Percentiles rank a stretch among this genome's conserved stretches.
These are phyloP conservation scores for Hymenotorrendiella dingleyae DNA, from an alignment of 2,329 filamentous ascomycete genomes.

Conservation along the genomic window DNA sequence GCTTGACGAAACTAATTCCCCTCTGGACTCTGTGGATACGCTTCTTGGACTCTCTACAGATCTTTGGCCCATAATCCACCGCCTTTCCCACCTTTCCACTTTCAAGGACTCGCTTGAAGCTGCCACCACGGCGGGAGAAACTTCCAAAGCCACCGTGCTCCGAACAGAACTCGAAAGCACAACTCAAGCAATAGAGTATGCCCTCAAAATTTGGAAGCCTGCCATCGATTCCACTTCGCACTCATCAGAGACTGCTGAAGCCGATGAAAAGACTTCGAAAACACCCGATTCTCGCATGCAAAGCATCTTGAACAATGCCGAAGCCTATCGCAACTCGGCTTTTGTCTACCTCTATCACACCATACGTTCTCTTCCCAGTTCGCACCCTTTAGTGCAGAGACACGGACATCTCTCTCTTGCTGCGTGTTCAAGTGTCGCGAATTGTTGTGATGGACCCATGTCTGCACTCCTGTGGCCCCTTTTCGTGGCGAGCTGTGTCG, in stretches of 20 bases:
- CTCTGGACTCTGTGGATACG: slow-evolving; percentile 41
- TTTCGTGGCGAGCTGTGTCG: slow-evolving; percentile 59
- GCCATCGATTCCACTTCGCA: slow-evolving; percentile 37
- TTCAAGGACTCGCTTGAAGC: slow-evolving; percentile 46
- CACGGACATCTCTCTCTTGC: slow-evolving; percentile 45
- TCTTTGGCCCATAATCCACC: slow-evolving; percentile 58
- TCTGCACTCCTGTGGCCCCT: slow-evolving; percentile 59
- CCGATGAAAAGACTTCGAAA: neutral
- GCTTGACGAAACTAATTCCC: slow-evolving; percentile 33
- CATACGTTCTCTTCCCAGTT: slow-evolving; percentile 38
- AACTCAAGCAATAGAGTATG: slow-evolving; percentile 48
- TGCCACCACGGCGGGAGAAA: slow-evolving; percentile 37
- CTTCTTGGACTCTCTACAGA: slow-evolving; percentile 57
- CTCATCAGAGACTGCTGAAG: slow-evolving; percentile 4
- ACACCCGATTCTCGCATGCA: slow-evolving; percentile 23
- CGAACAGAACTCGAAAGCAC: slow-evolving; percentile 31
- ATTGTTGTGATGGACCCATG: slow-evolving; percentile 46
- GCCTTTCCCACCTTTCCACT: slow-evolving; percentile 48
- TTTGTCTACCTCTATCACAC: slow-evolving; percentile 39
- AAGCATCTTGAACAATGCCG: slow-evolving; percentile 39
- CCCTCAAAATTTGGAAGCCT: slow-evolving; percentile 51
- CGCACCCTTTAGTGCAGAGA: slow-evolving; percentile 45
- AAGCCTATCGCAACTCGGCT: slow-evolving; percentile 45
- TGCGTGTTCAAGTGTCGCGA: slow-evolving; percentile 51
- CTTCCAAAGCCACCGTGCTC: slow-evolving; percentile 25